Conservation (phyloP, 139 green algal genomes). For the Yamagishiella unicocca region DNA sequence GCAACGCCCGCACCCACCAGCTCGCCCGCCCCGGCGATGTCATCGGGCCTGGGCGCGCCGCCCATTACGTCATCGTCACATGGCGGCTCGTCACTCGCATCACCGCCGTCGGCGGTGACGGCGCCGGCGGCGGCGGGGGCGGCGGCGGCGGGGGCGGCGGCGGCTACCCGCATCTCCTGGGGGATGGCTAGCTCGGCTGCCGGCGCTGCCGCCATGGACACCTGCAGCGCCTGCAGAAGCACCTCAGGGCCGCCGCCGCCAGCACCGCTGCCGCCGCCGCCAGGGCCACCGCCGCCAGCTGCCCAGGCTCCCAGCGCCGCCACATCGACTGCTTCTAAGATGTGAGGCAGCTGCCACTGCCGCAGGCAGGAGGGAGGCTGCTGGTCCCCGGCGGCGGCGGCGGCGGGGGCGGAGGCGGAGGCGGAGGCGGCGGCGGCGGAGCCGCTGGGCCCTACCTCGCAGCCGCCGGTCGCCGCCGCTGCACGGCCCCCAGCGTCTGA, state of each 20-base stretch:
- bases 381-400: background rate
- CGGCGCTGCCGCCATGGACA: background rate
- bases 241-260: background rate
- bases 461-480: too few species aligned
- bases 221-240: background rate
- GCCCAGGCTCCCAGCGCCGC: background rate
- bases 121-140: background rate
- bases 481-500: too few species aligned
- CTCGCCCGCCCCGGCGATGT: background rate
- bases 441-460: too few species aligned
- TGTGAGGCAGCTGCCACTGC: background rate
- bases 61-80: too few species aligned
- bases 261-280: background rate
- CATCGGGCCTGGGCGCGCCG: too few species aligned
- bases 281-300: background rate
- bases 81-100: background rate
- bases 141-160: background rate
- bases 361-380: background rate
- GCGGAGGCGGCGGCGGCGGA: too few species aligned
- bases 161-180: background rate
- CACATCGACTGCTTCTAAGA: background rate
- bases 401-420: background rate
- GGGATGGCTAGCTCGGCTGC: conserved; percentile 1
- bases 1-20: background rate
- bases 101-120: background rate